These are phyloP conservation scores for Lycium ferocissimum DNA, from an alignment of 257 asterid species.

Conservation along the genomic window DNA sequence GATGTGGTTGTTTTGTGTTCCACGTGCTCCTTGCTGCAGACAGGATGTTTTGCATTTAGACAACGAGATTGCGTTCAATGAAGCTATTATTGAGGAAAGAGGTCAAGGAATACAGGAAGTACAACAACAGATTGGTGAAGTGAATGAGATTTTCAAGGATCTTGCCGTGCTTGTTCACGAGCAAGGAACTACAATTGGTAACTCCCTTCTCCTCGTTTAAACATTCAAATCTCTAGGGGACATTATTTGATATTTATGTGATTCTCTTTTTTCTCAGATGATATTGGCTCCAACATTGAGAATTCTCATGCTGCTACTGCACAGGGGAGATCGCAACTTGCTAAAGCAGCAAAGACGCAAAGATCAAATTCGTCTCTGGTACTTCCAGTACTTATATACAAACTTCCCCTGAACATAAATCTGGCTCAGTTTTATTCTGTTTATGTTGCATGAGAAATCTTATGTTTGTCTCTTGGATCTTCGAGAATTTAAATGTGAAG, in stretches of 20 bases:
- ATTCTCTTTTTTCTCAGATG: constrained; percentile 51
- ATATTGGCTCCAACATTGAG: constrained; percentile 82
- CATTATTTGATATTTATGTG: constrained; percentile 11
- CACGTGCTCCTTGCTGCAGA: constrained; percentile 51
- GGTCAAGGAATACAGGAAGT: constrained; percentile 95
- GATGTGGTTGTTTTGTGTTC: constrained; percentile 29
- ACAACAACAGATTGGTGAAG: constrained; percentile 95
- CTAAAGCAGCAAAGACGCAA: constrained; percentile 90
- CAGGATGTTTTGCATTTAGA: constrained; percentile 84
- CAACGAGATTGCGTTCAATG: constrained; percentile 89
- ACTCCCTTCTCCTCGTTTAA: constrained; percentile 28
- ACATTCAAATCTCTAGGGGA: not conserved
- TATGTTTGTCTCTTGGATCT: not conserved
- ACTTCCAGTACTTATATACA: not conserved
- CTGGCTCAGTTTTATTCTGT: not conserved
- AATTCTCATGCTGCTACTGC: constrained; percentile 84
- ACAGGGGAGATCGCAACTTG: constrained; percentile 82
- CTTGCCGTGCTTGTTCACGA: constrained; percentile 88
- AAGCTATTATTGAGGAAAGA: constrained; percentile 94
- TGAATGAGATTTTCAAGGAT: constrained; percentile 93
- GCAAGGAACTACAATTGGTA: constrained; percentile 96
- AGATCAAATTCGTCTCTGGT: constrained; percentile 93
- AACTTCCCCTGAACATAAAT: not conserved
- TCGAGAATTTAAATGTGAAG: not conserved
- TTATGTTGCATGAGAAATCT: not conserved